Conservation (phyloP, 2,329 filamentous ascomycete species). For the Neoscytalidium dimidiatum region DNA sequence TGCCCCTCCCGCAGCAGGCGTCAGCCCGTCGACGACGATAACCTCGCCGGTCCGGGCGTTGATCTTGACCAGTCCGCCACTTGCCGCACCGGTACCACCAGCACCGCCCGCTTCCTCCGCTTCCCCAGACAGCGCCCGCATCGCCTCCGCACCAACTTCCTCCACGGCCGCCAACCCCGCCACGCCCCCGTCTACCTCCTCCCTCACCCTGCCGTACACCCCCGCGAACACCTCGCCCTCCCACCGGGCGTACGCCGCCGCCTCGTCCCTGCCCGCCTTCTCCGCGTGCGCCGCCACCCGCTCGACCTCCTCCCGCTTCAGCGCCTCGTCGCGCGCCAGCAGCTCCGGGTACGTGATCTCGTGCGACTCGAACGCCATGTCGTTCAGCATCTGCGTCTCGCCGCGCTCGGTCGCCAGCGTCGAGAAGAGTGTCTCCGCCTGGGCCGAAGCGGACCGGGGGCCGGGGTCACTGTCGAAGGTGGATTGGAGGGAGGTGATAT, state of each 20-base stretch:
- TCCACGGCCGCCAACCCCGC: conserved; percentile 38
- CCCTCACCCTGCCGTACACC: conserved; percentile 51
- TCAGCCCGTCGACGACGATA: neutral
- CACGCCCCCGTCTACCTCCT: conserved; percentile 52
- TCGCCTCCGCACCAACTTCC: neutral
- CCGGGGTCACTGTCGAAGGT: conserved; percentile 51
- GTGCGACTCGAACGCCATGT: conserved; percentile 57
- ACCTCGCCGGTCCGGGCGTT: conserved; percentile 45
- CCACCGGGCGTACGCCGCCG: conserved; percentile 54
- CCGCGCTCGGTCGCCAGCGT: conserved; percentile 42
- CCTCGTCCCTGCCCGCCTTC: conserved; percentile 42
- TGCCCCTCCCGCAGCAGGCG: neutral
- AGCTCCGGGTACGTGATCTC: conserved; percentile 62
- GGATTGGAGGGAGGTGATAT: conserved; percentile 24
- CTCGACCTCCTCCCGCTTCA: conserved; percentile 51
- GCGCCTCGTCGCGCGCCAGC: conserved; percentile 56
- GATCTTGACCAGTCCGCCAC: neutral
- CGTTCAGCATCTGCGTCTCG: conserved; percentile 56
- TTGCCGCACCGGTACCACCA: conserved; percentile 25
- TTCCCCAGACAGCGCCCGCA: neutral
- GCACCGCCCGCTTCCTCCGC: neutral
- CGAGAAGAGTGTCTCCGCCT: neutral
- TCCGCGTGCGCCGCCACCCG: conserved; percentile 32
- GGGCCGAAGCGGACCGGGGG: neutral
- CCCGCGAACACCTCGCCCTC: conserved; percentile 52